A percentile compares a stretch with the other conserved stretches of the same genome.
phyloP scores from a whole-genome alignment of 192 early-diverging fungal species.

The Phycomyces nitens region DNA sequence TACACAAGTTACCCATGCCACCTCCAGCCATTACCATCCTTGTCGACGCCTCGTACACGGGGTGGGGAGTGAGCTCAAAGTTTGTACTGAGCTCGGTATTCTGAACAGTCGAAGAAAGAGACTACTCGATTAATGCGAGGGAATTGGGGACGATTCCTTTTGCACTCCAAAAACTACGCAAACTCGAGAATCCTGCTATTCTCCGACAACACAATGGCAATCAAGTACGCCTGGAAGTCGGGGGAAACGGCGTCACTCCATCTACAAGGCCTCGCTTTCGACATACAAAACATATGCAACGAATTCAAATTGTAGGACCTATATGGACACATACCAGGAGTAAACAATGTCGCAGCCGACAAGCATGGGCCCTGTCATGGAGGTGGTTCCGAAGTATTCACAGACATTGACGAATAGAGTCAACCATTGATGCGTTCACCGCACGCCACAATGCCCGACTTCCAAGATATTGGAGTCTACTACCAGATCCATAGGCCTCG shows the following conservation, averaged over 20 bases:
- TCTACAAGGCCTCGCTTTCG: slow-evolving; percentile 15
- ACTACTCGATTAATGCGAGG: slow-evolving; percentile 11
- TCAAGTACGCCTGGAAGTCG: slow-evolving; percentile 16
- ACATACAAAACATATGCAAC: slow-evolving; percentile 14
- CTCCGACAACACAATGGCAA: no score
- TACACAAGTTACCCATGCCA: not conserved
- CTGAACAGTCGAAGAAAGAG: slow-evolving; percentile 7
- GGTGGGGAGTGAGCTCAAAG: slow-evolving; percentile 10
- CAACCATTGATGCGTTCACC: slow-evolving; percentile 17
- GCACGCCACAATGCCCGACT: not conserved
- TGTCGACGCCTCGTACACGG: slow-evolving; percentile 14
- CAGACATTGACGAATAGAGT: no score
- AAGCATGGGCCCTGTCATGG: not conserved
- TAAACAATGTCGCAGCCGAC: slow-evolving; percentile 12
- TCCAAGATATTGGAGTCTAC: not conserved
- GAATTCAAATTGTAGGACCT: not conserved
- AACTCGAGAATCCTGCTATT: no score
- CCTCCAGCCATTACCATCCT: not conserved
- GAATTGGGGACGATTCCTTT: slow-evolving; percentile 18
- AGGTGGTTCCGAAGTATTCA: not conserved
- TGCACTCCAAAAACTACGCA: no score
- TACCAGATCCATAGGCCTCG: not conserved
- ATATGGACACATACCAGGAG: slow-evolving; percentile 10
- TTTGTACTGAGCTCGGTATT: not conserved
- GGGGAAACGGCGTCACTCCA: slow-evolving; percentile 15